Evolutionary conservation across 1,284 basidiomycete genomes (phyloP).

Genomic region (Athelia sp.): DNA sequence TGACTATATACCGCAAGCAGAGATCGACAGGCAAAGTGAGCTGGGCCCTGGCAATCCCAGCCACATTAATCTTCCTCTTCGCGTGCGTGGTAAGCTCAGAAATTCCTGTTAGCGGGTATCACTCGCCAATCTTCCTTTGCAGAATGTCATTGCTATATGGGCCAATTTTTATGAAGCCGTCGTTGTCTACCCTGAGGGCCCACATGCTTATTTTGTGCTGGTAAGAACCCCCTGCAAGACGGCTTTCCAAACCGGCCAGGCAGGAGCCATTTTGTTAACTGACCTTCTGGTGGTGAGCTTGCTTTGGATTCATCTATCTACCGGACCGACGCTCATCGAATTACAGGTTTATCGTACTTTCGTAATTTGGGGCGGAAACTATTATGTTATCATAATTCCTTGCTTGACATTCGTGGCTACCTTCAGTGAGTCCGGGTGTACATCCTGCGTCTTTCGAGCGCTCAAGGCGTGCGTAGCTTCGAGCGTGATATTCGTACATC

Average conservation of each 20-base stretch:
- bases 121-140: not conserved
- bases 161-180: not conserved
- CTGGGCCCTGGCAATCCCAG: not conserved
- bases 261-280: not conserved
- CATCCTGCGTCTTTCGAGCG: too few relatives aligned
- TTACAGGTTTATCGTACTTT: not conserved
- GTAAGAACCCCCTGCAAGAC: not conserved
- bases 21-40: not conserved
- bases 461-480: not conserved
- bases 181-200: not conserved
- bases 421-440: not conserved
- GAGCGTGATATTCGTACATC: not conserved
- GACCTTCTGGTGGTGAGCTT: not conserved
- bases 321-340: not conserved
- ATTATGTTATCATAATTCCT: not conserved
- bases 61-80: not conserved
- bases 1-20: not conserved
- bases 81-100: not conserved
- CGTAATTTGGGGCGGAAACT: not conserved
- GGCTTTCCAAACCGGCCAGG: not conserved
- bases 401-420: slow-evolving; percentile 1
- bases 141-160: not conserved
- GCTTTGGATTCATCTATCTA: not conserved
- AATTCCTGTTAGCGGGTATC: not conserved
- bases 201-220: not conserved